A percentile compares a stretch with the other conserved stretches of the same genome.
These are phyloP conservation scores for Nannochloropsis gaditana DNA, from an alignment of 108 stramenopile species.

Conservation along the genomic window DNA sequence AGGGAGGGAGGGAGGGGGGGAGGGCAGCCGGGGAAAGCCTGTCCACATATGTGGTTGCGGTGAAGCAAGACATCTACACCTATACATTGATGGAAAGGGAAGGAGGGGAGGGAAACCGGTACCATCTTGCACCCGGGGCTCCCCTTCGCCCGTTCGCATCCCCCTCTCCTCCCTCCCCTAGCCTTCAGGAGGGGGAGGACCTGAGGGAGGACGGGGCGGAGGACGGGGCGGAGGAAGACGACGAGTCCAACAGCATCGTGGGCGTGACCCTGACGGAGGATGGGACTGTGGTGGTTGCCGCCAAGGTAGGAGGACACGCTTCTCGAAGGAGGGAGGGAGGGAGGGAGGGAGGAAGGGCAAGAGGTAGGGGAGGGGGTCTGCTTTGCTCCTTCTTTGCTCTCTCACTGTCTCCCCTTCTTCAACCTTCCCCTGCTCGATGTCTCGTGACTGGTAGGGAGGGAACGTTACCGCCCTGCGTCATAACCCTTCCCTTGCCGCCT, in stretches of 20 bases:
- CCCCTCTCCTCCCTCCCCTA: neutral
- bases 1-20: neutral
- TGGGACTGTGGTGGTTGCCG: neutral
- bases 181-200: neutral
- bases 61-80: neutral
- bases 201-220: neutral
- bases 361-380: neutral
- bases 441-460: neutral
- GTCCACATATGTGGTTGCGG: neutral
- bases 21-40: neutral
- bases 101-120: neutral
- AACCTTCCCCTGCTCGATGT: neutral
- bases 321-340: neutral
- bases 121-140: neutral
- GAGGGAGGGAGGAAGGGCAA: neutral
- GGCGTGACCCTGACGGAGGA: constrained; percentile 3
- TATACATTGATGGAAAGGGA: neutral
- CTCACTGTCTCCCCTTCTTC: neutral
- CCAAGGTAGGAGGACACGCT: neutral
- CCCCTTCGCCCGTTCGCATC: neutral
- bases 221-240: neutral
- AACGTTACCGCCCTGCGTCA: neutral
- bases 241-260: neutral
- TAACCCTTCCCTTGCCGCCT: neutral
- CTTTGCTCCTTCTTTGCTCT: neutral